Evolutionary conservation across 2,329 filamentous ascomycete genomes (phyloP).

Genomic region (Biscogniauxia sp.): DNA sequence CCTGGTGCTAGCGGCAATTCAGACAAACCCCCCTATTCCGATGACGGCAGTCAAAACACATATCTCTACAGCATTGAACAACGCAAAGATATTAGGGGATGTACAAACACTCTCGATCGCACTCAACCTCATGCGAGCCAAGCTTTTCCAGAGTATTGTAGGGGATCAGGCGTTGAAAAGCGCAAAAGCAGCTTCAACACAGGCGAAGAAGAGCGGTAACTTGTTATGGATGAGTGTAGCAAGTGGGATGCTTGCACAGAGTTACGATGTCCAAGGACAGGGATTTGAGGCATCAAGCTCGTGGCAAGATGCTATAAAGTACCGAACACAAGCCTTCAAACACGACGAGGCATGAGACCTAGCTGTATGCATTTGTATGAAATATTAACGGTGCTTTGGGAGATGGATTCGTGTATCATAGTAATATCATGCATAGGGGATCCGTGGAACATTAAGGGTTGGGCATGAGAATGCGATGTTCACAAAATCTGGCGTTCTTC

Average conservation of each 20-base stretch:
- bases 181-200: conserved; percentile 64
- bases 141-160: conserved; percentile 78
- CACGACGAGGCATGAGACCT: conserved; percentile 12
- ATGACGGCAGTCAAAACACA: conserved; percentile 77
- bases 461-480: not conserved
- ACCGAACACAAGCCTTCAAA: conserved; percentile 27
- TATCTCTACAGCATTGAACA: conserved; percentile 69
- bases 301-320: conserved; percentile 27
- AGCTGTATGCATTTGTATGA: not conserved
- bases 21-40: conserved; percentile 59
- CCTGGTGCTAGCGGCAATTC: conserved; percentile 68
- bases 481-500: conserved; percentile 9
- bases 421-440: not conserved
- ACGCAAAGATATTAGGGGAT: conserved; percentile 68
- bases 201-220: conserved; percentile 69
- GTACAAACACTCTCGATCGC: conserved; percentile 79
- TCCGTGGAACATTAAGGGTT: not conserved
- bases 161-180: conserved; percentile 79
- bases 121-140: conserved; percentile 79
- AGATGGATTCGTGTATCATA: conserved; percentile 6
- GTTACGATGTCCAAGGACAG: conserved; percentile 70
- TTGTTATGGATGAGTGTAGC: conserved; percentile 78
- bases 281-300: conserved; percentile 50
- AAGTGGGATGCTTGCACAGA: conserved; percentile 73
- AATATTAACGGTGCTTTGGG: conserved; percentile 6